Percentiles rank a stretch among this genome's conserved stretches.
phyloP scores from a whole-genome alignment of 345 rosid genomes.

The Lumnitzera littorea region DNA sequence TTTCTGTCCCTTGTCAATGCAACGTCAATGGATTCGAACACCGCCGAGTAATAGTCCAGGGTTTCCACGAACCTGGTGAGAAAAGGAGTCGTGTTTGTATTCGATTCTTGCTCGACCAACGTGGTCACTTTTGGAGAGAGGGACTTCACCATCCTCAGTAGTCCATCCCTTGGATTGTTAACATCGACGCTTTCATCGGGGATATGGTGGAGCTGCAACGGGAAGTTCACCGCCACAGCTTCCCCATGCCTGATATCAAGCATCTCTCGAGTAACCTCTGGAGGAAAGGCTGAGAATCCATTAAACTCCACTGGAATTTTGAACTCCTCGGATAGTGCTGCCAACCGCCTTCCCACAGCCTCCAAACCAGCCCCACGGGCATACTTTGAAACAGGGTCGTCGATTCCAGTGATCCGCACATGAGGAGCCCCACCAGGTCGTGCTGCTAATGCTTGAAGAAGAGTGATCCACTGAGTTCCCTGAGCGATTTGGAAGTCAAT shows the following conservation, averaged over 20 bases:
- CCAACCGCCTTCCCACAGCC: constrained; percentile 36
- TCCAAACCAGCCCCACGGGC: constrained; percentile 51
- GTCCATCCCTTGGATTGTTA: constrained; percentile 63
- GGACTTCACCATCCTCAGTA: constrained; percentile 59
- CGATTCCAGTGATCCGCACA: constrained; percentile 68
- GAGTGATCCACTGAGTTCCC: constrained; percentile 70
- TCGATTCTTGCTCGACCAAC: constrained; percentile 70
- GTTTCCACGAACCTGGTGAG: constrained; percentile 51
- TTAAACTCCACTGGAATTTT: constrained; percentile 49
- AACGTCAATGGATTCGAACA: constrained; percentile 65
- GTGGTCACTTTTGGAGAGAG: constrained; percentile 58
- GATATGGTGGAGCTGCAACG: constrained; percentile 64
- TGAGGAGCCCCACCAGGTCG: constrained; percentile 60
- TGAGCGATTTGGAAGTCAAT: constrained; percentile 62
- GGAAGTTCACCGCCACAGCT: constrained; percentile 59
- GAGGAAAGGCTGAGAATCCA: constrained; percentile 49
- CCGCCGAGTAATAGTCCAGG: constrained; percentile 54
- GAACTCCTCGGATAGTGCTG: constrained; percentile 40
- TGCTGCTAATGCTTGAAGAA: constrained; percentile 64
- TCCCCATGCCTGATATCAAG: constrained; percentile 61
- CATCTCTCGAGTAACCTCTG: constrained; percentile 45
- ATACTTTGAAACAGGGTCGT: constrained; percentile 41
- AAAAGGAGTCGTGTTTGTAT: constrained; percentile 69
- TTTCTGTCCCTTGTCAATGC: constrained; percentile 37
- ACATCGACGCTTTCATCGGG: constrained; percentile 66